These are phyloP conservation scores for Kwoniella sp. DNA, from an alignment of 768 basidiomycete species.

Conservation along the genomic window DNA sequence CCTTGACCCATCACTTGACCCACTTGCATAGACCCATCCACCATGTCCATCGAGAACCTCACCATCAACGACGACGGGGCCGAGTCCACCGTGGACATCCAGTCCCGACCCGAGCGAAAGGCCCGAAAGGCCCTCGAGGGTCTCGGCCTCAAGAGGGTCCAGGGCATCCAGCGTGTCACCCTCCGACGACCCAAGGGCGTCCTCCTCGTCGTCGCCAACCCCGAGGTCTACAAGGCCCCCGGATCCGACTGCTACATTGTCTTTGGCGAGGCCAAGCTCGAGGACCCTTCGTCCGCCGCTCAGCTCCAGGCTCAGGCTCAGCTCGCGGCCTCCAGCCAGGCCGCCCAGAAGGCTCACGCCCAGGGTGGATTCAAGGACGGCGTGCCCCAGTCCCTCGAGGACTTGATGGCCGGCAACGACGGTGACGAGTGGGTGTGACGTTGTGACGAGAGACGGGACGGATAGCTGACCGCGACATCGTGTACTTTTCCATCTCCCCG, in stretches of 20 bases:
- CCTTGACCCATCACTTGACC: too few relatives aligned
- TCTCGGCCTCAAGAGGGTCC: constrained; percentile 87
- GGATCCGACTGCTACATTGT: constrained; percentile 99
- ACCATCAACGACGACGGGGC: constrained; percentile 60
- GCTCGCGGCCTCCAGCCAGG: constrained; percentile 55
- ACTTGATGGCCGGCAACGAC: constrained; percentile 45
- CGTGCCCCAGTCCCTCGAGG: constrained; percentile 62
- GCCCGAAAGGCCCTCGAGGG: constrained; percentile 80
- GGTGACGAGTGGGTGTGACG: constrained; percentile 46
- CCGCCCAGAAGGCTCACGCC: constrained; percentile 54
- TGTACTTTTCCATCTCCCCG: too few relatives aligned
- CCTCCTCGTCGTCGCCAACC: constrained; percentile 84
- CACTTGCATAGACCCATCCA: too few relatives aligned
- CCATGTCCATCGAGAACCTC: constrained; percentile 54
- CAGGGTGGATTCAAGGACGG: constrained; percentile 60
- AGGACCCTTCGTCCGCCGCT: constrained; percentile 45
- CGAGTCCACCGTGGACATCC: constrained; percentile 66
- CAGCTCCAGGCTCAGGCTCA: constrained; percentile 63
- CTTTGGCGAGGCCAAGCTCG: constrained; percentile 74
- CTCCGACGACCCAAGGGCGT: constrained; percentile 93
- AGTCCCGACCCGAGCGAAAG: constrained; percentile 90
- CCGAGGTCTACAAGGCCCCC: constrained; percentile 96
- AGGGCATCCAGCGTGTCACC: constrained; percentile 89
- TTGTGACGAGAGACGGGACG: neutral
- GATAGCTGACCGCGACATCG: neutral